A percentile compares a stretch with the other conserved stretches of the same genome.
These are phyloP conservation scores for Agaricales sp. DNA, from an alignment of 1,284 basidiomycete genomes.

Conservation along the genomic window DNA sequence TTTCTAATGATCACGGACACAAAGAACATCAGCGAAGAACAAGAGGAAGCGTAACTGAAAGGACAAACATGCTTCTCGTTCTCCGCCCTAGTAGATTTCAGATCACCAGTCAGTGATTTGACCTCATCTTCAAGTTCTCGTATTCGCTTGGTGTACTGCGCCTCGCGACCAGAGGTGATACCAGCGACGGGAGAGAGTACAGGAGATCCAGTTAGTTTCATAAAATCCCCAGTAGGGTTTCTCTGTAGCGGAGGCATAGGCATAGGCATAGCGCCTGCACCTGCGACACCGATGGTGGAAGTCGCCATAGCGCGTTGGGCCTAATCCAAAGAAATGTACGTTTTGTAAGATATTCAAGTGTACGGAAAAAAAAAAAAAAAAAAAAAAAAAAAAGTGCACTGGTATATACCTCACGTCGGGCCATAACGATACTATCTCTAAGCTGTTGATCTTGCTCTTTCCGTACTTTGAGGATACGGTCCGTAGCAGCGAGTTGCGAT, in stretches of 20 bases:
- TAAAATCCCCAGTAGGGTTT: slow-evolving; percentile 11
- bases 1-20: slow-evolving; percentile 45
- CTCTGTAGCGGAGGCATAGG: background rate
- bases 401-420: slow-evolving; percentile 58
- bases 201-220: slow-evolving; percentile 43
- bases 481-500: slow-evolving; percentile 45
- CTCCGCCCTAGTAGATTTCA: slow-evolving; percentile 50
- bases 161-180: slow-evolving; percentile 50
- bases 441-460: slow-evolving; percentile 69
- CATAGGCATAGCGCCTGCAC: slow-evolving; percentile 30
- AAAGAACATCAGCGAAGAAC: slow-evolving; percentile 9
- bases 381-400: slow-evolving; percentile 1
- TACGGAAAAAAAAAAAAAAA: slow-evolving; percentile 7
- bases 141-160: slow-evolving; percentile 50
- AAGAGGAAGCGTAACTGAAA: slow-evolving; percentile 4
- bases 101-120: slow-evolving; percentile 73
- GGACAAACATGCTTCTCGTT: slow-evolving; percentile 71
- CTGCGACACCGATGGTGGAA: slow-evolving; percentile 40
- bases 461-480: slow-evolving; percentile 50
- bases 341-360: too few relatives aligned
- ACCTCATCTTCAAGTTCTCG: slow-evolving; percentile 23
- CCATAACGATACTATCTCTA: slow-evolving; percentile 69
- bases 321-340: slow-evolving; percentile 23
- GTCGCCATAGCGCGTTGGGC: slow-evolving; percentile 69
- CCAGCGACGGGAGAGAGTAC: slow-evolving; percentile 38